phyloP scores from a whole-genome alignment of 257 asterid genomes.

The Nicotiana knightiana region DNA sequence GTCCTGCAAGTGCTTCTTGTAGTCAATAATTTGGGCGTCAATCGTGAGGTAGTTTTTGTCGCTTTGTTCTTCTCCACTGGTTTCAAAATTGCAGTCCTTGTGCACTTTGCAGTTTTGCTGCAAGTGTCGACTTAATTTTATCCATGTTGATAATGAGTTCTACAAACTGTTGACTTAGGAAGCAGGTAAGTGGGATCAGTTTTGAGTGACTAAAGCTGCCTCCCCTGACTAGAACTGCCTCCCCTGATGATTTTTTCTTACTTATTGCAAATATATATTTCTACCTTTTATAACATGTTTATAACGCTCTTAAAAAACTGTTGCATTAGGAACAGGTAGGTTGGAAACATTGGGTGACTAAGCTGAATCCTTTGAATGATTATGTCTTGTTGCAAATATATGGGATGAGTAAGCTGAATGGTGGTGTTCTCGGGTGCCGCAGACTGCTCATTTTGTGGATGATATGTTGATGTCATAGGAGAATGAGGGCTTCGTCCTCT shows the following conservation, averaged over 20 bases:
- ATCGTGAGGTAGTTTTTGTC: slow-evolving; percentile 20
- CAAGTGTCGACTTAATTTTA: neutral
- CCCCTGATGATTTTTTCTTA: too few relatives aligned
- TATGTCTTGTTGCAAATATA: neutral
- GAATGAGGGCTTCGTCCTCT: neutral
- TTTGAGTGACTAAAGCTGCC: neutral
- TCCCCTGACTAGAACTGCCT: neutral
- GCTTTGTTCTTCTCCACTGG: neutral
- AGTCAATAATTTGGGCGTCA: slow-evolving; percentile 1
- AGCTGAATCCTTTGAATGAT: neutral
- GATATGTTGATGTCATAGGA: neutral
- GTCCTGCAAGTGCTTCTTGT: slow-evolving; percentile 15
- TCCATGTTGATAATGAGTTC: neutral
- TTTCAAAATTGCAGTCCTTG: neutral
- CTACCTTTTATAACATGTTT: neutral
- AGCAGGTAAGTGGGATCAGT: neutral
- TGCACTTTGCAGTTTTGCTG: neutral
- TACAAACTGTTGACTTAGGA: neutral
- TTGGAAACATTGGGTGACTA: neutral
- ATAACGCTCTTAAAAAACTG: neutral
- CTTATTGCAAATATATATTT: too few relatives aligned
- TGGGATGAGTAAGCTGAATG: neutral
- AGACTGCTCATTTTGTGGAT: neutral
- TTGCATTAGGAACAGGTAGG: neutral
- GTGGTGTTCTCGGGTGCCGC: neutral